These are phyloP conservation scores for Mesotaenium endlicherianum DNA, from an alignment of 139 green algal genomes.

Conservation along the genomic window DNA sequence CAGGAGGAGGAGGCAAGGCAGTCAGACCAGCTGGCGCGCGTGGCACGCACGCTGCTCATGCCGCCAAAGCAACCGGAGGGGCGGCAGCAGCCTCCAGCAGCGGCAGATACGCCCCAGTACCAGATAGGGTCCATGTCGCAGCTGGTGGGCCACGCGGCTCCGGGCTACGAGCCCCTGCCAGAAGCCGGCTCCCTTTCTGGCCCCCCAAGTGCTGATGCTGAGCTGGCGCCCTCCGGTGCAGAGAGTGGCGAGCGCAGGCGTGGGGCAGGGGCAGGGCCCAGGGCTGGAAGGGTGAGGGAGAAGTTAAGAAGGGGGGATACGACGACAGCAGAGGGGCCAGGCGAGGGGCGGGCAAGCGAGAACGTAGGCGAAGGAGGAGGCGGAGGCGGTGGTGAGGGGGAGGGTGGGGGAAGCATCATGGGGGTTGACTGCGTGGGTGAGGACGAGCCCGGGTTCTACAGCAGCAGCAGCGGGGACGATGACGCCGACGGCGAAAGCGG, in stretches of 20 bases:
- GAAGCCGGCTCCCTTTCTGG: not conserved
- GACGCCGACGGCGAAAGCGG: not conserved
- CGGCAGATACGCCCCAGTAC: too few relatives aligned
- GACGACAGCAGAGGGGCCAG: not conserved
- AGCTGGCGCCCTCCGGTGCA: too few relatives aligned
- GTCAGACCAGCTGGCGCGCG: too few relatives aligned
- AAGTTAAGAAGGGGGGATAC: not conserved
- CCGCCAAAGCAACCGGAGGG: too few relatives aligned
- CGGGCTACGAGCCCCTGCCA: conserved; percentile 13
- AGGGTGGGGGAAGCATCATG: not conserved
- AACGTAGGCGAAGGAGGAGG: not conserved
- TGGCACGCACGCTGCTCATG: too few relatives aligned
- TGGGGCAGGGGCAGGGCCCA: not conserved
- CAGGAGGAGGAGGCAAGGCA: too few relatives aligned
- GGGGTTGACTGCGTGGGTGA: not conserved
- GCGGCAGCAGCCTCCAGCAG: too few relatives aligned
- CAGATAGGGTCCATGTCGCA: conserved; percentile 32
- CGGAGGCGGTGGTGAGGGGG: not conserved
- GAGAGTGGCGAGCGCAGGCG: too few relatives aligned
- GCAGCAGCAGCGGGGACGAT: not conserved
- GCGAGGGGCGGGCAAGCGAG: not conserved
- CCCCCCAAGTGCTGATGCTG: not conserved
- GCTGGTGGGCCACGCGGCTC: not conserved
- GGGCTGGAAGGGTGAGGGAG: not conserved
- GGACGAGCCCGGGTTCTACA: not conserved